Percentiles rank a stretch among this genome's conserved stretches.
These are phyloP conservation scores for Conringia planisiliqua DNA, from an alignment of 345 rosid genomes.

Conservation along the genomic window DNA sequence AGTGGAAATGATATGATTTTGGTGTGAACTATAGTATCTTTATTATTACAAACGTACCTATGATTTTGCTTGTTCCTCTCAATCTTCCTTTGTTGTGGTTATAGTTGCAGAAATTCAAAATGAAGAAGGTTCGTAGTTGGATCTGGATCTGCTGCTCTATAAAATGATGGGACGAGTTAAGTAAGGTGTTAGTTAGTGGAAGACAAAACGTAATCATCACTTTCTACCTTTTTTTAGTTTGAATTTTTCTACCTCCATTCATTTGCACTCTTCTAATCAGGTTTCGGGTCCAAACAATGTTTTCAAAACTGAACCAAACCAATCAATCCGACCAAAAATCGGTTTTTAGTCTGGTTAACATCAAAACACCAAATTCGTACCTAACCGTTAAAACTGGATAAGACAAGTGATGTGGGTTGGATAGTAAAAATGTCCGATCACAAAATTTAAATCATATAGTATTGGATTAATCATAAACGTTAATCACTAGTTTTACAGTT, in stretches of 20 bases:
- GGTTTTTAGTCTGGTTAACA: background rate
- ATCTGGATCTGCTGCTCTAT: constrained; percentile 23
- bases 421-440: background rate
- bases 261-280: constrained; percentile 1
- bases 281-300: background rate
- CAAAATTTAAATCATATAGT: background rate
- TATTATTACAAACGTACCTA: constrained; percentile 19
- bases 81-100: background rate
- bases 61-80: background rate
- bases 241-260: constrained; percentile 12
- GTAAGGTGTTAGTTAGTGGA: constrained; percentile 28
- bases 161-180: constrained; percentile 1
- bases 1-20: constrained; percentile 33
- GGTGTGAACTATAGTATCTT: constrained; percentile 19
- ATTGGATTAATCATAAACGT: background rate
- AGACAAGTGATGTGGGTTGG: background rate
- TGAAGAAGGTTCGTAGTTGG: constrained; percentile 8
- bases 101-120: constrained; percentile 9
- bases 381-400: background rate
- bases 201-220: constrained; percentile 38
- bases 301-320: background rate
- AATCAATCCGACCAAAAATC: background rate
- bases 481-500: constrained; percentile 19
- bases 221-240: constrained; percentile 26
- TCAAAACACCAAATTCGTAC: background rate